Evolutionary conservation across 2,329 filamentous ascomycete species (phyloP).

Genomic region (Lachnellula arida): DNA sequence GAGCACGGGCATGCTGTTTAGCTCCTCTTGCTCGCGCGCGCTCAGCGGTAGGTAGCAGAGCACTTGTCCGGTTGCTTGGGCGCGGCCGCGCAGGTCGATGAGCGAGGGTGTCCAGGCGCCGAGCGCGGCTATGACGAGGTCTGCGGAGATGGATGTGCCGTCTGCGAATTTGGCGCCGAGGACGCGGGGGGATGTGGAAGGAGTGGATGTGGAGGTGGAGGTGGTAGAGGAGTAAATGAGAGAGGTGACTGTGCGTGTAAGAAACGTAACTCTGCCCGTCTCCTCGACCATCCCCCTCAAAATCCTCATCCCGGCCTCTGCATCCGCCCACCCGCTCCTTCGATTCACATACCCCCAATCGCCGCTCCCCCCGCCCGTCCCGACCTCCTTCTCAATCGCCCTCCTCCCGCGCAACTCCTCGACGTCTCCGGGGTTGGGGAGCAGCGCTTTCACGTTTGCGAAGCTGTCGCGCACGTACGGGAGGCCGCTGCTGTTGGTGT

Average conservation of each 20-base stretch:
- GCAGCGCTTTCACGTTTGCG: constrained; percentile 49
- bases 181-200: constrained; percentile 31
- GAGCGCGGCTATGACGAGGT: constrained; percentile 74
- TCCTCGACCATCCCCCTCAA: constrained; percentile 36
- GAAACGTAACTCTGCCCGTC: constrained; percentile 43
- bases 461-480: constrained; percentile 56
- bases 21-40: constrained; percentile 59
- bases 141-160: constrained; percentile 51
- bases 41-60: constrained; percentile 74
- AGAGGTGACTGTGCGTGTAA: constrained; percentile 38
- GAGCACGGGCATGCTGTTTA: constrained; percentile 61
- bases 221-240: constrained; percentile 21
- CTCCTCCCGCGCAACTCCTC: constrained; percentile 40
- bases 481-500: constrained; percentile 37
- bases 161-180: constrained; percentile 55
- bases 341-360: constrained; percentile 69
- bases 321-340: constrained; percentile 75
- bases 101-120: constrained; percentile 83
- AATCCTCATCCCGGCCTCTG: constrained; percentile 64
- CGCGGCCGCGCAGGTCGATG: constrained; percentile 71
- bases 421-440: constrained; percentile 29
- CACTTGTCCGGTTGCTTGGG: constrained; percentile 76
- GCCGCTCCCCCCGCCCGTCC: constrained; percentile 50
- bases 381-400: constrained; percentile 42
- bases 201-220: no score